These are phyloP conservation scores for Aspergillaceae sp. DNA, from an alignment of 2,329 filamentous ascomycete species.

Conservation along the genomic window DNA sequence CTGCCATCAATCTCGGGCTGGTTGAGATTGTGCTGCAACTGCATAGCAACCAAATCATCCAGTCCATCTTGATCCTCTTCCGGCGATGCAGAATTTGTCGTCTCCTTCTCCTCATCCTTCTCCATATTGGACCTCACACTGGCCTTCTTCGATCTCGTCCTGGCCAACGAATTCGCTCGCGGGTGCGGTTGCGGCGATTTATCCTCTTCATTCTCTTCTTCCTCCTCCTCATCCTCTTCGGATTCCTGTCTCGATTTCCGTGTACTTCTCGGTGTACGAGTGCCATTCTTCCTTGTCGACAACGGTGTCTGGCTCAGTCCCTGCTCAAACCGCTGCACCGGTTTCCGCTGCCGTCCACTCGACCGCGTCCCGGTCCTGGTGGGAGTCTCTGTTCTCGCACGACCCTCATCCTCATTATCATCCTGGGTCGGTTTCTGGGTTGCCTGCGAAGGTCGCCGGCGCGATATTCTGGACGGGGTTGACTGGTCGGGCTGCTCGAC, in stretches of 20 bases:
- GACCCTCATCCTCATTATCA: slow-evolving; percentile 4
- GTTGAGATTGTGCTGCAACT: slow-evolving; percentile 28
- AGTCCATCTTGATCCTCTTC: slow-evolving; percentile 27
- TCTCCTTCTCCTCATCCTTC: slow-evolving; percentile 4
- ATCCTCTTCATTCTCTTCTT: slow-evolving; percentile 9
- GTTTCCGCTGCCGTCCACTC: slow-evolving; percentile 28
- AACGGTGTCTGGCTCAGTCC: slow-evolving; percentile 12
- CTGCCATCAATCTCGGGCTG: slow-evolving; percentile 12
- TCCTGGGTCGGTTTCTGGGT: slow-evolving; percentile 4
- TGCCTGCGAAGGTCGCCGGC: slow-evolving; percentile 15
- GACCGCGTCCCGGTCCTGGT: slow-evolving; percentile 20
- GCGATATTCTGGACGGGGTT: slow-evolving; percentile 13
- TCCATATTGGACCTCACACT: slow-evolving; percentile 14
- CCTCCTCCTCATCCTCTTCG: slow-evolving; percentile 13
- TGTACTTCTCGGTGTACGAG: slow-evolving; percentile 14
- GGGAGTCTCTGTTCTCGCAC: slow-evolving; percentile 12
- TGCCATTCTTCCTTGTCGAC: slow-evolving; percentile 14
- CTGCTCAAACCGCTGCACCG: slow-evolving; percentile 24
- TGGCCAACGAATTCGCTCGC: slow-evolving; percentile 11
- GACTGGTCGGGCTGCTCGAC: slow-evolving; percentile 7
- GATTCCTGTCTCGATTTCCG: slow-evolving; percentile 13
- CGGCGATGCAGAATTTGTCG: slow-evolving; percentile 12
- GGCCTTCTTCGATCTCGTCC: slow-evolving; percentile 21
- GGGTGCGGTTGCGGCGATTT: slow-evolving; percentile 10
- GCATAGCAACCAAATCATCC: slow-evolving; percentile 28